Evolutionary conservation across 176 grass and related monocot genomes (phyloP), one percentile per base, ranked within the genome.

Genomic region (Oryza coarctata): DNA sequence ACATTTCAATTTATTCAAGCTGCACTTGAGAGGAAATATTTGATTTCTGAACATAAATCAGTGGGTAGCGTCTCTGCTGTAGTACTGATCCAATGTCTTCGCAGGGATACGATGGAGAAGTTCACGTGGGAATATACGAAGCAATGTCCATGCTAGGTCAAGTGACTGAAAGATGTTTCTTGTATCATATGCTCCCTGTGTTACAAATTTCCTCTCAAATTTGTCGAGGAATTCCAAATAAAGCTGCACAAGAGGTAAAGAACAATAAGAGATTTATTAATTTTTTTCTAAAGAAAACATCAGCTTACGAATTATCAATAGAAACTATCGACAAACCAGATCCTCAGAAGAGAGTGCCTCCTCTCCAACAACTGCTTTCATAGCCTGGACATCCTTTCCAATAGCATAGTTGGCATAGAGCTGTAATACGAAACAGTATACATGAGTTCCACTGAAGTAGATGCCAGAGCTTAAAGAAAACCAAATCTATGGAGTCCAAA

Each of bases 361-460:
- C 87, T 99, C 97, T 85, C 97, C 97, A 18, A 99, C 97, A 12
- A 99, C 97, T 35, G 97, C 97, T 87, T 99, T 99, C 97, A 99
- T 99, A 66, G 97, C 97, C 35, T 99, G 97, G 76, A 99, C 97
- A 87, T 99, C 97, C 85, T 99, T 99, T 78, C 97, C 97, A 83
- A 99, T 99, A 12, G 97, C 97, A 86, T 99, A 99, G 85, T 99
- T 99, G 40, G 97, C 97, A 87, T 99, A 99, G 44, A 99, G 87
- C 97, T 99, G 83, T 52, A 74, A 84, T 9, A 86, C 30, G 73
- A 78, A 90, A 79, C 18, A 79, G 38, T 15, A 50, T 6, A 43
- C 27, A 28, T 64, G 45, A 87, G 29, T 62, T 69, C 49, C 22
- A 63, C 9, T 52, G 3, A 76, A 18, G 50, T 47, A 26, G 5